These are phyloP conservation scores for Bryoglossum gracile DNA, from an alignment of 495 filamentous ascomycete species.

Conservation along the genomic window DNA sequence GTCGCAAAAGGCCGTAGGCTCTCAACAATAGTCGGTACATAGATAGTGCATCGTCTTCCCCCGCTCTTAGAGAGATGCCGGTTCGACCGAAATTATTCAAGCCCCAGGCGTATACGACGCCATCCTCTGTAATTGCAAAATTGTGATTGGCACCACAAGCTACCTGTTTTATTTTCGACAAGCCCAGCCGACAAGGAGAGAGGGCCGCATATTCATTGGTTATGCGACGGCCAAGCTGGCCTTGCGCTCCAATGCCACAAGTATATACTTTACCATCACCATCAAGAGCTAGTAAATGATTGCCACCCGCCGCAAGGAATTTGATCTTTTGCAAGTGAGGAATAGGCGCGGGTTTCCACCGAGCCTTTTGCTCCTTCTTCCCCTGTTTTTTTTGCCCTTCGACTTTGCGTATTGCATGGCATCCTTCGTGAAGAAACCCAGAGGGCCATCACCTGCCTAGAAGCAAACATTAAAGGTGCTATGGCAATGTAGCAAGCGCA, in stretches of 20 bases:
- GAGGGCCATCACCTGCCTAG: constrained; percentile 63
- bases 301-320: constrained; percentile 51
- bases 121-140: constrained; percentile 67
- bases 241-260: constrained; percentile 66
- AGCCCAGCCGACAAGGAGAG: constrained; percentile 61
- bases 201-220: constrained; percentile 38
- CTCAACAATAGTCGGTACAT: constrained; percentile 41
- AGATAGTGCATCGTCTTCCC: constrained; percentile 54
- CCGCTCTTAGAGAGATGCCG: constrained; percentile 38
- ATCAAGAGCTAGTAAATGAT: constrained; percentile 65
- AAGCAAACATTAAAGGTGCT: neutral
- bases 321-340: constrained; percentile 52
- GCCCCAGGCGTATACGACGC: constrained; percentile 75
- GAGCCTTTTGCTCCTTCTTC: constrained; percentile 13
- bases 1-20: constrained; percentile 49
- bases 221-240: no score
- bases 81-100: constrained; percentile 81
- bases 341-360: constrained; percentile 44
- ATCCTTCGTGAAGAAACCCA: constrained; percentile 5
- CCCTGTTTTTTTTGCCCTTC: no score
- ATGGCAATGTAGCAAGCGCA: no score
- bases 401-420: no score
- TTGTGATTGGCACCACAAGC: constrained; percentile 58
- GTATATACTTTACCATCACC: constrained; percentile 54
- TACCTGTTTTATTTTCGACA: constrained; percentile 43